Evolutionary conservation across 2,329 filamentous ascomycete species (phyloP).

Genomic region (Huntiella savannae): DNA sequence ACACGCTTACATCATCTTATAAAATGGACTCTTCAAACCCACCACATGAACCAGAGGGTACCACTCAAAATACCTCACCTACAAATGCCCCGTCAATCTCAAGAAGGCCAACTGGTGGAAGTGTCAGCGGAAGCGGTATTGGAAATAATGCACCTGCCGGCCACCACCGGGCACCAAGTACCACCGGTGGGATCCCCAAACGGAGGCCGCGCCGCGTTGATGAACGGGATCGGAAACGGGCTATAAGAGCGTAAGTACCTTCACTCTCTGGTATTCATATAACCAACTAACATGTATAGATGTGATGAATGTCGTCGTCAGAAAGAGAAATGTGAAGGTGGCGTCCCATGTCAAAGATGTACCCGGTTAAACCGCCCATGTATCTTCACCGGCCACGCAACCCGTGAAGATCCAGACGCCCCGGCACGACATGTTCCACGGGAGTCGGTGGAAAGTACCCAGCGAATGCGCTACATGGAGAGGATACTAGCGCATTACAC

Average conservation of each 20-base stretch:
- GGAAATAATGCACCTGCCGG: conserved; percentile 1
- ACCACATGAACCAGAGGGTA: not conserved
- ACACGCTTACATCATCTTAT: not conserved
- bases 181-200: conserved; percentile 11
- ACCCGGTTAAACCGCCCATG: conserved; percentile 31
- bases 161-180: conserved; percentile 1
- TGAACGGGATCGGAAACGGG: conserved; percentile 16
- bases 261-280: too few species aligned
- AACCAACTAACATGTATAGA: conserved; percentile 16
- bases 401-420: conserved; percentile 3
- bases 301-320: conserved; percentile 35
- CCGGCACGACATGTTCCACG: conserved; percentile 1
- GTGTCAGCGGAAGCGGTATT: conserved; percentile 9
- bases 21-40: not conserved
- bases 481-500: conserved; percentile 27
- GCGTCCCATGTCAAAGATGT: conserved; percentile 33
- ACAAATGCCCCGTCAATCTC: not conserved
- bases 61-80: not conserved
- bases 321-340: conserved; percentile 38
- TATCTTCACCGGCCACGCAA: conserved; percentile 22
- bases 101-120: not conserved
- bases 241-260: conserved; percentile 15
- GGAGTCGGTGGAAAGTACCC: conserved; percentile 12
- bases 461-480: conserved; percentile 22
- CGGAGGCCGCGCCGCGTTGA: conserved; percentile 14